Evolutionary conservation across 2,329 filamentous ascomycete species (phyloP).

Genomic region (Neofusicoccum laricinum): DNA sequence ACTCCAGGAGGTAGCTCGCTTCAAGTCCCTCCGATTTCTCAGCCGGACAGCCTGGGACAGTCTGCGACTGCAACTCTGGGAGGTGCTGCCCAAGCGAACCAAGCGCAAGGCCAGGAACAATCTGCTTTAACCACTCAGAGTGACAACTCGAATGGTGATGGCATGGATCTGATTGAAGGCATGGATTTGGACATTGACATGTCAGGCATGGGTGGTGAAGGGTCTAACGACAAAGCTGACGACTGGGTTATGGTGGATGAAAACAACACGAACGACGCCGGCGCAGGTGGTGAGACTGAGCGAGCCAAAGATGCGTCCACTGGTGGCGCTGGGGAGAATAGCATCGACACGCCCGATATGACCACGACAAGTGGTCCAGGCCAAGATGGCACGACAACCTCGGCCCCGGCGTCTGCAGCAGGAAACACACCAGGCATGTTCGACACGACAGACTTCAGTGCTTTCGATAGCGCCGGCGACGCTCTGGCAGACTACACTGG

Average conservation of each 20-base stretch:
- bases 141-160: constrained; percentile 27
- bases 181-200: constrained; percentile 52
- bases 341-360: neutral
- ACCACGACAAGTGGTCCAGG: neutral
- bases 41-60: constrained; percentile 45
- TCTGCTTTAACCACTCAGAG: constrained; percentile 21
- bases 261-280: neutral
- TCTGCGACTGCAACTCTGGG: constrained; percentile 52
- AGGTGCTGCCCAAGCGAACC: neutral
- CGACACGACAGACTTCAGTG: constrained; percentile 36
- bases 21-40: constrained; percentile 52
- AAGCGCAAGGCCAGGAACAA: neutral
- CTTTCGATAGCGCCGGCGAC: constrained; percentile 39
- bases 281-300: constrained; percentile 18
- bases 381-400: constrained; percentile 5
- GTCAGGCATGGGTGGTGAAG: constrained; percentile 51
- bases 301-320: constrained; percentile 21
- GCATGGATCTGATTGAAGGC: constrained; percentile 24
- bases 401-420: constrained; percentile 20
- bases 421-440: constrained; percentile 35
- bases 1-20: constrained; percentile 59
- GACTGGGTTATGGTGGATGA: constrained; percentile 36
- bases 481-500: constrained; percentile 37
- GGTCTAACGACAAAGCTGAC: constrained; percentile 24
- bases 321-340: constrained; percentile 17